Conservation (phyloP, 495 filamentous ascomycete genomes). For the Bryoglossum gracile region DNA sequence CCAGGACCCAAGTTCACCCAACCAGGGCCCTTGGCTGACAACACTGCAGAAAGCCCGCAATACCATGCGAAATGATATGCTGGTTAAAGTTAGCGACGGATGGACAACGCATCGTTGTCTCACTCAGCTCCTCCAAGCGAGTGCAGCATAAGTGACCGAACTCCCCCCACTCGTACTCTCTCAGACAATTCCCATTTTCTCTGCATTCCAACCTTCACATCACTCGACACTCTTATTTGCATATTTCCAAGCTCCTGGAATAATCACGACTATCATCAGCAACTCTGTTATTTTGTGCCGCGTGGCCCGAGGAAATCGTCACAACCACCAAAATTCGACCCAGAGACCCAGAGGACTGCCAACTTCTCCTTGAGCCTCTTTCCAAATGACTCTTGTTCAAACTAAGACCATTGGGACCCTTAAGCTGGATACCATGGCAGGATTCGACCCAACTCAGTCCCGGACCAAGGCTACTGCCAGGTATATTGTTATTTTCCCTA, state of each 20-base stretch:
- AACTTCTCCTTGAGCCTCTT: slow-evolving; percentile 7
- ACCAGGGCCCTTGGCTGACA: slow-evolving; percentile 9
- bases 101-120: slow-evolving; percentile 24
- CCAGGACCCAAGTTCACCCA: no score
- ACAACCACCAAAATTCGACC: slow-evolving; percentile 6
- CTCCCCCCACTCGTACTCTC: slow-evolving; percentile 6
- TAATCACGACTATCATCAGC: background rate
- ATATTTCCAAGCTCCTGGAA: slow-evolving; percentile 7
- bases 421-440: slow-evolving; percentile 22
- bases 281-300: no score
- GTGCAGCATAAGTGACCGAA: slow-evolving; percentile 19
- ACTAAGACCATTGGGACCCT: slow-evolving; percentile 19
- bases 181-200: slow-evolving; percentile 2
- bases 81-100: slow-evolving; percentile 19
- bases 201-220: background rate
- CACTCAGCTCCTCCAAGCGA: slow-evolving; percentile 5
- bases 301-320: no score
- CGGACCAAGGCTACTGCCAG: slow-evolving; percentile 24
- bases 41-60: slow-evolving; percentile 12
- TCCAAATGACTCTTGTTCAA: slow-evolving; percentile 24
- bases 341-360: slow-evolving; percentile 5
- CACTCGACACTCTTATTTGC: slow-evolving; percentile 14
- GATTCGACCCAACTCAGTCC: slow-evolving; percentile 15
- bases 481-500: slow-evolving; percentile 24
- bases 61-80: slow-evolving; percentile 17